Conservation (phyloP, 176 grass and related monocot genomes). For the Triticum timopheevii region DNA sequence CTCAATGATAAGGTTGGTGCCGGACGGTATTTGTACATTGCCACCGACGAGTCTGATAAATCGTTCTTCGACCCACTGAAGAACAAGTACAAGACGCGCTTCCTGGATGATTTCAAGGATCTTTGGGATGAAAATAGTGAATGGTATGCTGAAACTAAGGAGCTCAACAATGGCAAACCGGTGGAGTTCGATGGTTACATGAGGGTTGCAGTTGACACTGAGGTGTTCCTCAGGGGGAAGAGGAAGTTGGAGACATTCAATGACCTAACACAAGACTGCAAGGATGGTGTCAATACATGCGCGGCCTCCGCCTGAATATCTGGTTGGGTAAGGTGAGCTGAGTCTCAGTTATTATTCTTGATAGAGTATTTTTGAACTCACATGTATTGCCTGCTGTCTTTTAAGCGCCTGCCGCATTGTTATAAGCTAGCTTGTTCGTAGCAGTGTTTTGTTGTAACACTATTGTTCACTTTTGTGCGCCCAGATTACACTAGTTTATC, state of each 20-base stretch:
- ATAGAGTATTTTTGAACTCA: constrained; percentile 19
- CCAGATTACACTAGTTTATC: constrained; percentile 36
- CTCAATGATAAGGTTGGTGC: constrained; percentile 78
- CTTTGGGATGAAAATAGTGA: constrained; percentile 82
- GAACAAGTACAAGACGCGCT: constrained; percentile 59
- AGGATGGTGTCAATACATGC: constrained; percentile 87
- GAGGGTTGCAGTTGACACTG: constrained; percentile 90
- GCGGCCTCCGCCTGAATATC: constrained; percentile 36
- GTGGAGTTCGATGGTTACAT: constrained; percentile 96
- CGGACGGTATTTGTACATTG: constrained; percentile 75
- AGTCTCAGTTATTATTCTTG: constrained; percentile 14
- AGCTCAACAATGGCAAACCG: constrained; percentile 65
- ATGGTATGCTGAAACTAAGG: constrained; percentile 88
- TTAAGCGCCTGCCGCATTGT: constrained; percentile 10
- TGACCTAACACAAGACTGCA: constrained; percentile 78
- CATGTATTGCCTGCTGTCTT: constrained; percentile 2
- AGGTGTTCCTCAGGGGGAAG: constrained; percentile 89
- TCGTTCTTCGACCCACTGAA: constrained; percentile 80
- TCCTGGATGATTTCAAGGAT: constrained; percentile 84
- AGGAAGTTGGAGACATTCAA: constrained; percentile 92
- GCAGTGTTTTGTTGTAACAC: constrained; percentile 9
- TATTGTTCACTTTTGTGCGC: neutral
- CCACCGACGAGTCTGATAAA: constrained; percentile 69
- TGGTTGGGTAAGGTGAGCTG: constrained; percentile 24
- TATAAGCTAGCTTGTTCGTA: constrained; percentile 22